Evolutionary conservation across 306 rosid species (phyloP), one percentile per base, ranked within the genome.

Genomic region (Malus fusca): DNA sequence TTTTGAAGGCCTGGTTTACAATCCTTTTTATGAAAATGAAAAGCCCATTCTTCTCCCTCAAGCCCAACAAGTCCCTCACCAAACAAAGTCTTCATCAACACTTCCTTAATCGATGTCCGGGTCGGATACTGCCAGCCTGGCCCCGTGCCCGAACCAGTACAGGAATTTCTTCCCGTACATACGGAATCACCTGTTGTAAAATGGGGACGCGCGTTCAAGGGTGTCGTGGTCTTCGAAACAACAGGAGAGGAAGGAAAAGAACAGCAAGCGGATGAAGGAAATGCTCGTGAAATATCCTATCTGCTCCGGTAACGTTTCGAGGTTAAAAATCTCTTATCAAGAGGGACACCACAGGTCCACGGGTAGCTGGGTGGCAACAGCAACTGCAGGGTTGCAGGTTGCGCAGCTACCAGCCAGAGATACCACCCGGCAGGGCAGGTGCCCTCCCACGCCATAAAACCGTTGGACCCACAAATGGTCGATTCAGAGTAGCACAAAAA

Each of bases 81-180:
- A 31, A 89, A 90, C 8, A 93, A 90, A 62, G 62, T n/a, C 68
- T 78, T 78, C 75, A 72, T 33, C 23, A 90, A 74, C 56, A 90
- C 90, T 60, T 89, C 93, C 82, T 89, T 90, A 2, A 90, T 75
- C 87, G 86, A 87, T 15, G 3, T 88, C 88, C 73, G 88, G 95
- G 68, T 93, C 93, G 61, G 89, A 74, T 72, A 86, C 59, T 0
- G 83, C 90, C 83, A 93, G 77, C 67, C 95, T 80, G 13, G 98
- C 89, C 2, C 51, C 78, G 11, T 89, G 58, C 82, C 97, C 96
- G 76, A 90, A 90, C 98, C 90, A 89, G 80, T 85, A 87, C 3
- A 93, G 37, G 68, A 90, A 86, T 10, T 73, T 85, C 72, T 85
- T 89, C 76, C 98, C 95, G 64, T 89, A 86, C 87, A 73, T 48